Percentiles rank a stretch among this genome's conserved stretches.
Conservation (phyloP, 225 moss, liverwort and hornwort species). For the Anthoceros angustus region DNA sequence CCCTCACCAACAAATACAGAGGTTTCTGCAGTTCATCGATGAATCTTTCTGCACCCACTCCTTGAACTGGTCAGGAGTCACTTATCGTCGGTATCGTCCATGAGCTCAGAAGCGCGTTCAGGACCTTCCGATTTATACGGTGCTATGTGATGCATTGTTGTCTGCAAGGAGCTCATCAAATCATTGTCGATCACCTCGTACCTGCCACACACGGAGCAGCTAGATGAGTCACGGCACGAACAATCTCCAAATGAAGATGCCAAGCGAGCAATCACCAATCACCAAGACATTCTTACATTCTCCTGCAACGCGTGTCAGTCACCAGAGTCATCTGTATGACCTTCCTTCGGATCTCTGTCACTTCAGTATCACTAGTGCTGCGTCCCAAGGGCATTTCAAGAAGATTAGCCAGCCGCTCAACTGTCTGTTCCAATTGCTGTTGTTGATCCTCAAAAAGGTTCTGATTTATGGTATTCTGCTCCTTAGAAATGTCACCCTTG, state of each 20-base stretch:
- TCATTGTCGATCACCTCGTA: slow-evolving; percentile 97
- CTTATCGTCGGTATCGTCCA: slow-evolving; percentile 35
- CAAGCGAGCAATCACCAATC: background rate
- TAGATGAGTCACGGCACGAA: slow-evolving; percentile 7
- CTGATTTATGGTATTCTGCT: slow-evolving; percentile 80
- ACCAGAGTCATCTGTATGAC: slow-evolving; percentile 90
- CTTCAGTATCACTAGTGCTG: slow-evolving; percentile 47
- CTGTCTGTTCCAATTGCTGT: slow-evolving; percentile 87
- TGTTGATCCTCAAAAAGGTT: slow-evolving; percentile 98
- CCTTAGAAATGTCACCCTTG: slow-evolving; percentile 65
- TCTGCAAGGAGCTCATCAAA: slow-evolving; percentile 80
- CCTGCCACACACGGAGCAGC: slow-evolving; percentile 31
- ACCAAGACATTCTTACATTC: slow-evolving; percentile 54
- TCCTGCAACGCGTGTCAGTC: slow-evolving; percentile 82
- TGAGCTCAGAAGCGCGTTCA: slow-evolving; percentile 89
- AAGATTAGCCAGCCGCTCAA: slow-evolving; percentile 83
- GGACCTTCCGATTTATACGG: slow-evolving; percentile 88
- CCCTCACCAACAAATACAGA: too few relatives aligned
- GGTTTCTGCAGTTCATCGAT: too few relatives aligned
- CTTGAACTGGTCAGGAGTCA: too few relatives aligned
- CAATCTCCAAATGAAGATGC: background rate
- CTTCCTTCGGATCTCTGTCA: slow-evolving; percentile 80
- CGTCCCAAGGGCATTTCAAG: slow-evolving; percentile 66
- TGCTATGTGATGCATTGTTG: slow-evolving; percentile 91
- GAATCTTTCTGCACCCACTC: too few relatives aligned